Base-by-base conservation (phyloP, 2,329 filamentous ascomycete species). In the Xylaria sp. region DNA sequence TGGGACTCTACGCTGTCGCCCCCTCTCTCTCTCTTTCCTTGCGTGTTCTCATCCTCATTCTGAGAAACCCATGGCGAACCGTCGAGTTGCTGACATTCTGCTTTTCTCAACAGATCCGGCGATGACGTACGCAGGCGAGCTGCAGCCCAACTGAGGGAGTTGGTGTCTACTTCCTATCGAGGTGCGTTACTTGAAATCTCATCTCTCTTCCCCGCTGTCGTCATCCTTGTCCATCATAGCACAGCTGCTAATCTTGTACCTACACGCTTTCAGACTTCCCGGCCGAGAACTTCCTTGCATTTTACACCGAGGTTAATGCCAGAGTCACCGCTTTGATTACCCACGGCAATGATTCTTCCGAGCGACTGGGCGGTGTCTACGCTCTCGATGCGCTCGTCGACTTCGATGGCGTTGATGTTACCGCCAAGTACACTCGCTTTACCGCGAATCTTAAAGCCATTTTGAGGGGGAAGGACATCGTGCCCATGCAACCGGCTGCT, bases 371-470 rank as follows among this genome's bases (percentile, higher is more conserved):
- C 64, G 96, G 95, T 54, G 90, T 99, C 64, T 90, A 95, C 71
- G 94, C 94, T 62, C 86, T 99, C 63, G 94, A 97, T 76, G 90
- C 90, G 59, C 87, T 99, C 56, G 94, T 98, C 76, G 93, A 97
- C 75, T 97, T 98, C 75, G 94, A 97, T 71, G 94, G 93, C 61
- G 92, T 97, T 70, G 96, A 99, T 78, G 87, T 91, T 23, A 92
- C 92, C 35, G 88, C 92, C 71, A 98, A 98, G 78, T 97, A 95
- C 61, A 96, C 94, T 29, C 88, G 95, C 57, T 99, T 98, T 74
- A 92, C 92, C 46, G 92, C 92, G 66, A 96, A 94, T 72, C 86
- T 99, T 62, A 91, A 93, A 69, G 90, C 87, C 48, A 90, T 97
- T 38, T 83, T 99, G 69, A 87, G 93, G 70, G 94, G 94, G 65